Conservation (phyloP, 495 filamentous ascomycete genomes). For the Corynascus novoguineensis region DNA sequence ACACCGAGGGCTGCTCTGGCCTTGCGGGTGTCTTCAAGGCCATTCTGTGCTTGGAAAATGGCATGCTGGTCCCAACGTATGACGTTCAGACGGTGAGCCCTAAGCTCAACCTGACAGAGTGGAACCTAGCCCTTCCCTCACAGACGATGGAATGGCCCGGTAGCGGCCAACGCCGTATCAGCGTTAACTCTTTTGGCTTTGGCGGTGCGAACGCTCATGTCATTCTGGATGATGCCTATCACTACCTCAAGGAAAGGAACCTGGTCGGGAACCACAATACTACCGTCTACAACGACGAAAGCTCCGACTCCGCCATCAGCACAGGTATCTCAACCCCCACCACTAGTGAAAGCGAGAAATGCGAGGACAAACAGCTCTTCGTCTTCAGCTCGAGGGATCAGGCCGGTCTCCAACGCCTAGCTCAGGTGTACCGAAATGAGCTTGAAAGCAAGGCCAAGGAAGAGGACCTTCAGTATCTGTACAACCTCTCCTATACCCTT, state of each 20-base stretch:
- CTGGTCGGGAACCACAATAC: neutral
- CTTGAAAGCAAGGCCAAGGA: neutral
- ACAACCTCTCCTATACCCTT: neutral
- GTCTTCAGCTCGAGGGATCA: neutral
- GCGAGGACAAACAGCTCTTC: neutral
- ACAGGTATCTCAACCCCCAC: neutral
- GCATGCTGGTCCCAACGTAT: neutral
- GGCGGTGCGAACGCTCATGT: neutral
- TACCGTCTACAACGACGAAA: too few relatives aligned
- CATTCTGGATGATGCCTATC: neutral
- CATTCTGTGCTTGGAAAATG: neutral
- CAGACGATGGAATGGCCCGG: neutral
- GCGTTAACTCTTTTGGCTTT: neutral
- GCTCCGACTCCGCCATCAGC: neutral
- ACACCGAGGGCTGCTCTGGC: neutral
- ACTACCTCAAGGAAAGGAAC: neutral
- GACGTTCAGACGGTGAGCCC: neutral
- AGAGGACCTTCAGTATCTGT: neutral
- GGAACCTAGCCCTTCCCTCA: neutral
- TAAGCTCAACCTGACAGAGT: neutral
- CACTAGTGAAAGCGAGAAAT: neutral
- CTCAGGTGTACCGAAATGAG: neutral
- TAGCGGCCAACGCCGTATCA: neutral
- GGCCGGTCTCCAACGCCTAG: neutral
- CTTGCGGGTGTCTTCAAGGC: neutral